Percentiles rank a stretch among this genome's conserved stretches.
Conservation (phyloP, 768 basidiomycete species). For the Lyophyllum decastes region DNA sequence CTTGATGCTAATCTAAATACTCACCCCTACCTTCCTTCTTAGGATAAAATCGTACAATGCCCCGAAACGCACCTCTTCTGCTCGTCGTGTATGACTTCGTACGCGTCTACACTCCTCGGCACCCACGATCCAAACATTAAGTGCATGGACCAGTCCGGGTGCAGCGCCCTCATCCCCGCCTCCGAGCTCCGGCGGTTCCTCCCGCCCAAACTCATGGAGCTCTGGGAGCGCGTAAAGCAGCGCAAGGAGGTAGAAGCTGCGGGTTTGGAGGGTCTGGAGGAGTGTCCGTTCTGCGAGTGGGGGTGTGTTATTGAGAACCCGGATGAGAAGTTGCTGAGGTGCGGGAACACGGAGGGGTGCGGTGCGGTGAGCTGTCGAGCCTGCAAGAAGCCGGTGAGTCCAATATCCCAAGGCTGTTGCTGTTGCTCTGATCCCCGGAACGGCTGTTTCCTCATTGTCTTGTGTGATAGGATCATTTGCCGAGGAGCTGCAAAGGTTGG, state of each 20-base stretch:
- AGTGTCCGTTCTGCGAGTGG: slow-evolving; percentile 91
- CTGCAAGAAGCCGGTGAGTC: slow-evolving; percentile 72
- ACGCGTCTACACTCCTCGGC: slow-evolving; percentile 69
- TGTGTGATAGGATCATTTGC: slow-evolving; percentile 66
- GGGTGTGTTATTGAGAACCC: slow-evolving; percentile 73
- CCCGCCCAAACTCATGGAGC: slow-evolving; percentile 58
- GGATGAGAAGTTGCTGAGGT: slow-evolving; percentile 63
- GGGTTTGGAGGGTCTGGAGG: slow-evolving; percentile 77
- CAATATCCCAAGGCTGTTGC: neutral
- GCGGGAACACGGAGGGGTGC: slow-evolving; percentile 67
- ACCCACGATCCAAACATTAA: slow-evolving; percentile 59
- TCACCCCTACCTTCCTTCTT: neutral
- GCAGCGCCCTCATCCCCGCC: slow-evolving; percentile 65
- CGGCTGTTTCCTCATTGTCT: no score
- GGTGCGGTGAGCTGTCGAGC: slow-evolving; percentile 73
- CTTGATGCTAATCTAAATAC: neutral
- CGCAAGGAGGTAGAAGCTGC: slow-evolving; percentile 81
- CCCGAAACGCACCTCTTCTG: slow-evolving; percentile 91
- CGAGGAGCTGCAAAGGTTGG: slow-evolving; percentile 76
- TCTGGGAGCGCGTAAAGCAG: slow-evolving; percentile 77
- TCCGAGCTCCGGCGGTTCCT: slow-evolving; percentile 73
- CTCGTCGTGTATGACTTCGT: slow-evolving; percentile 63
- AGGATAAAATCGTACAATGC: slow-evolving; percentile 89
- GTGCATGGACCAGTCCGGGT: slow-evolving; percentile 85
- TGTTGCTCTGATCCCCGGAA: neutral